These are phyloP conservation scores for Coelastrella sp. DNA, from an alignment of 139 green algal species.

Conservation along the genomic window DNA sequence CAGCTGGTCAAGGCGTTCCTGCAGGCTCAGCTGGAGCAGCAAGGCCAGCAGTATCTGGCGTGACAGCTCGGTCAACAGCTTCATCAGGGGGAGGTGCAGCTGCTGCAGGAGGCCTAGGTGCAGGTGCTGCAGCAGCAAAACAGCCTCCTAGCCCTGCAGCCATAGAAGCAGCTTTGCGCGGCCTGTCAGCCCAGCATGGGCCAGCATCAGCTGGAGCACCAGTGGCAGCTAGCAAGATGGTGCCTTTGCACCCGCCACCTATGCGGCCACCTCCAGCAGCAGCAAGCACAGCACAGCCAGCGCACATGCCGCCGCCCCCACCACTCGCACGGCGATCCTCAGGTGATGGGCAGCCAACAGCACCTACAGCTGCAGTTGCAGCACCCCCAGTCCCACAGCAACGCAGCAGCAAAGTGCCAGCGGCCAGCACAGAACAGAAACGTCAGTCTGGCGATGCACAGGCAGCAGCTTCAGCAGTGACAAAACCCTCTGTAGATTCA, in stretches of 20 bases:
- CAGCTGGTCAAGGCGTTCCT: not conserved
- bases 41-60: not conserved
- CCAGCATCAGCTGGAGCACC: not conserved
- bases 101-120: not conserved
- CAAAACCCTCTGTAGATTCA: not conserved
- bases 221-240: not conserved
- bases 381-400: not conserved
- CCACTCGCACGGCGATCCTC: not conserved
- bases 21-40: not conserved
- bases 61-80: not conserved
- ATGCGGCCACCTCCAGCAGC: not conserved
- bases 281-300: not conserved
- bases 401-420: not conserved
- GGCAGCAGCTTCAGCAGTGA: conserved; percentile 1
- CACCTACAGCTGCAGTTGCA: not conserved
- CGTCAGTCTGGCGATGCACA: not conserved
- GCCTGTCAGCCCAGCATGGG: not conserved
- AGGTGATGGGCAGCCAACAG: not conserved
- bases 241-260: too few species aligned
- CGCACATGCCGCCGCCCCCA: not conserved
- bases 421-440: not conserved
- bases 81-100: not conserved
- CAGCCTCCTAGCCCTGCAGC: not conserved
- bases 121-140: not conserved
- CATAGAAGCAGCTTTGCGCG: not conserved